phyloP scores from a whole-genome alignment of 2,329 filamentous ascomycete genomes.

The Penicillium sclerotigenum region DNA sequence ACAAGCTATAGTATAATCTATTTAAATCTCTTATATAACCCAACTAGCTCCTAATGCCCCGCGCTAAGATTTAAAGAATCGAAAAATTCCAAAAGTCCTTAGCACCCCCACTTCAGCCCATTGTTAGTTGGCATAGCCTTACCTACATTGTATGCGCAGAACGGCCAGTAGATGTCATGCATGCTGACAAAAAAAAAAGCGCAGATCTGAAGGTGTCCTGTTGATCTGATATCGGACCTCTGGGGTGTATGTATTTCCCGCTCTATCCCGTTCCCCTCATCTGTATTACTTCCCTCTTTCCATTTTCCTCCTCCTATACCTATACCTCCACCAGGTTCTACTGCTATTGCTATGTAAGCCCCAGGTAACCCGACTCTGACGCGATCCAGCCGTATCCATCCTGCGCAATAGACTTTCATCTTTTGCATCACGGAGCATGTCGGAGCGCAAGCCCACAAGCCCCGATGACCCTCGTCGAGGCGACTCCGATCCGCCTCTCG shows the following conservation, averaged over 20 bases:
- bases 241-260: conserved; percentile 7
- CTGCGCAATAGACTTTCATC: background rate
- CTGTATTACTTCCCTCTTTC: background rate
- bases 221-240: conserved; percentile 1
- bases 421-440: conserved; percentile 20
- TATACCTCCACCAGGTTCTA: background rate
- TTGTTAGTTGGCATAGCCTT: background rate
- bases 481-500: background rate
- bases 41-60: conserved; percentile 13
- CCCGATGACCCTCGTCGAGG: background rate
- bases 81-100: background rate
- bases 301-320: background rate
- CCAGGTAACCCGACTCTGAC: background rate
- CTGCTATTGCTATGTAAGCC: conserved; percentile 2
- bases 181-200: conserved; percentile 13
- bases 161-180: conserved; percentile 17
- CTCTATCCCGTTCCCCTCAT: conserved; percentile 1
- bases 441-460: conserved; percentile 16
- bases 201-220: background rate
- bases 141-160: background rate
- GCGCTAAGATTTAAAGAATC: background rate
- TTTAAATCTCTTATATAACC: background rate
- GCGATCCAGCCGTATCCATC: conserved; percentile 1
- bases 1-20: background rate
- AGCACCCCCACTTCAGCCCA: conserved; percentile 1